Base-by-base conservation (phyloP, 2,329 filamentous ascomycete genomes). In the Lachnellula willkommii region DNA sequence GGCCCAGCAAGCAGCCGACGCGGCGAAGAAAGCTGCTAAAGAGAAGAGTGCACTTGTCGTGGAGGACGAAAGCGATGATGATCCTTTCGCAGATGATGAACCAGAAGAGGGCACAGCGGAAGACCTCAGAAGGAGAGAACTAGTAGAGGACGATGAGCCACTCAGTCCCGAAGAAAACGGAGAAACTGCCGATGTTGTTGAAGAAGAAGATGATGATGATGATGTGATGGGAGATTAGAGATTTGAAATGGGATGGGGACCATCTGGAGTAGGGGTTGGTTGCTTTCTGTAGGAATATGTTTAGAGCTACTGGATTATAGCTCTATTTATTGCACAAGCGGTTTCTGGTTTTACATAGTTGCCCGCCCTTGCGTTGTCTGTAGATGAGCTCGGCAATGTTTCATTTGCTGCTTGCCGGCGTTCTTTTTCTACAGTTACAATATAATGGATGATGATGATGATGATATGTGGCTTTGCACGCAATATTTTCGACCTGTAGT, bases 51-150 rank as follows among this genome's bases (percentile, higher is more conserved):
- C 69, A 32, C 47, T 60, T 1, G 63, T 65, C 2, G 68, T 65
- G 14, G 66, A 69, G 15, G 63, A 65, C 7, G 65, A 69, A 2
- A 60, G 68, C 15, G 67, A 69, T 17, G 60, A 68, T 6, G 63
- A 68, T 59, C 76, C 78, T 39, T 75, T 77, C 54, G 75, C 76
- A 39, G 77, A 78, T 26, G 70, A 69, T 0, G 79, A 81, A 58
- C 77, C 75, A 0, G 82, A 83, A 60, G 83, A 85, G 64, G 83
- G 80, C 50, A 82, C 80, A 3, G 72, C 70, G 12, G 83, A 84
- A 65, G 82, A 85, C 57, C 69, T 84, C 35, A 73, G 77, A 28
- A 73, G 77, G 53, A 73, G 79, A 51, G 82, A 81, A 65, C 68
- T 84, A 53, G 60, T 83, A 24, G 81, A 80, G 5, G 79, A 81